Base-by-base conservation (phyloP, 31 red algal species). In the Odonthalia washingtoniensis region DNA sequence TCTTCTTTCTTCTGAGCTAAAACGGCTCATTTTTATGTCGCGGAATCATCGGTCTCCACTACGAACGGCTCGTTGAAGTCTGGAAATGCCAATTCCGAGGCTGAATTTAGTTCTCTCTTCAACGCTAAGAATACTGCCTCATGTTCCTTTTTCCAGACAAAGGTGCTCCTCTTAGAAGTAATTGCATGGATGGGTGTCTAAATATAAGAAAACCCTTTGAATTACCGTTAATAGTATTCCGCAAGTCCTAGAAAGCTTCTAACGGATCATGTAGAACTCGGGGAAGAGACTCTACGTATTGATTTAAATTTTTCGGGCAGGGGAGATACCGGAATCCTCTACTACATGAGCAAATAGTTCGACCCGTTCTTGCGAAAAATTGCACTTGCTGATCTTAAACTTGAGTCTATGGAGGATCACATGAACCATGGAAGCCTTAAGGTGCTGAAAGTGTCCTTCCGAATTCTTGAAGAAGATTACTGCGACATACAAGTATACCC, bases 181-280 rank as follows among this genome's bases (percentile, higher is more conserved):
- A 26, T 26, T 70, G n/a, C 66, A 70, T 36, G 66, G 16, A 70
- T 6, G 9, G 33, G 28, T 21, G 27, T 26, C 16, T 6, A 70
- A 70, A 36, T 18, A 33, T 70, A 6, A 12, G 78, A 40, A 40
- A 82, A 70, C 30, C 34, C 12, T 40, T n/a, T 27, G 1, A 82
- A 36, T 42, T 70, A 82, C 31, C 78, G 49, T 2, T 31, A 52
- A 40, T 65, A 82, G 26, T 68, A 62, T 39, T 52, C 78, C 12
- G 60, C 57, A 39, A 82, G 32, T 2, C 78, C 78, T 32, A 82
- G 57, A n/a, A 82, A 82, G 6, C 16, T 9, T 30, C 27, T 70
- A 26, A 70, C 6, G 14, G 9, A 6, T 18, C 14, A 21, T 30
- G 9, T 36, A 70, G n/a, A 33, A 6, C 27, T 33, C 28, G 66